Base-by-base conservation (phyloP, 176 grass and related monocot species). In the Zea luxurians region DNA sequence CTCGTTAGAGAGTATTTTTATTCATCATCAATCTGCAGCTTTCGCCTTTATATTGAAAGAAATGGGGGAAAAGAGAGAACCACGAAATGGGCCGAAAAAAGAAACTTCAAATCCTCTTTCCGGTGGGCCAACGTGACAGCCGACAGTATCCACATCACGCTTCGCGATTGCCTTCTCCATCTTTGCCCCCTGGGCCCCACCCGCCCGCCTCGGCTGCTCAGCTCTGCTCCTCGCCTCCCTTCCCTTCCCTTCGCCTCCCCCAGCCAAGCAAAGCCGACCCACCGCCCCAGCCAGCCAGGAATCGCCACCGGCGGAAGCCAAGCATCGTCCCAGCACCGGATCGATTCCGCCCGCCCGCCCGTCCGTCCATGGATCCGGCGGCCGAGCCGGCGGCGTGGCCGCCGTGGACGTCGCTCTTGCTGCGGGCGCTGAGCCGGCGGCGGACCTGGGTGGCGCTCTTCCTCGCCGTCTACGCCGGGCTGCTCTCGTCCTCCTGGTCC, bases 401-500 rank as follows among this genome's bases (percentile, higher is more conserved):
- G 0, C 87, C 77, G 12, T 93, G 84, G 89, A 86, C 84, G 6
- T 80, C 88, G 3, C 82, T 97, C 13, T 77, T 94, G 13, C 43
- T 86, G 8, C 83, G 76, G 0, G 82, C 72, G 40, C 64, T 97
- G 42, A 88, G 85, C 82, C 93, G 81, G 75, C 68, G 94, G 2
- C 82, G 94, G 16, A 97, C 91, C 5, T 97, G 94, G 94, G 87
- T 73, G 34, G 66, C 40, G 8, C 86, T 97, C 68, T 93, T 97
- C 87, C 86, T 97, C 4, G 41, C 87, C 47, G 89, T 87, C 7
- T 97, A 97, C 91, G 74, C 87, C 12, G 17, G 80, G 15, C 87
- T 94, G 38, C 85, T 97, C 59, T 87, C 47, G 69, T 97, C 87
- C 4, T 94, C 87, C 6, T 97, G 94, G 94, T 80, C 64, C 20